These are phyloP conservation scores for Populus deltoides DNA, from an alignment of 345 rosid species.

Conservation along the genomic window DNA sequence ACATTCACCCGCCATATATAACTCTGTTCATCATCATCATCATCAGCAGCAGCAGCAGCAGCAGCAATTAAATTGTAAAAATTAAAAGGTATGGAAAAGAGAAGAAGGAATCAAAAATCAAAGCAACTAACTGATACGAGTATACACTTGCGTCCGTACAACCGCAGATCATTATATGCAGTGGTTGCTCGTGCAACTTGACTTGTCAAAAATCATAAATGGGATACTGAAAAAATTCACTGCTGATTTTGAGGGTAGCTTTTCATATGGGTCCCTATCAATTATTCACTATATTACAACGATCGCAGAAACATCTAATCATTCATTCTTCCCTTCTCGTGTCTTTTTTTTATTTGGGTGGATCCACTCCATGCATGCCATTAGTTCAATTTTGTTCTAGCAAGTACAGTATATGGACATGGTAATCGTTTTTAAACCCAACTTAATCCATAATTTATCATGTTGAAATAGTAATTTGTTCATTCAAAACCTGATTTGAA, in stretches of 20 bases:
- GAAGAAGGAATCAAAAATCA: no score
- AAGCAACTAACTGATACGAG: not conserved
- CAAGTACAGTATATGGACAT: no score
- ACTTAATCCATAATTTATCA: no score
- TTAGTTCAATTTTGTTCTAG: no score
- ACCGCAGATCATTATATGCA: constrained; percentile 15
- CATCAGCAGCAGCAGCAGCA: no score
- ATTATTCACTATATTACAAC: constrained; percentile 8
- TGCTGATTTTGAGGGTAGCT: constrained; percentile 10
- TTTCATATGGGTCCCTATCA: constrained; percentile 1
- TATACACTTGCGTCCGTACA: constrained; percentile 11
- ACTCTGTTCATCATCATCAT: no score
- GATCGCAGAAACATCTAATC: constrained; percentile 15
- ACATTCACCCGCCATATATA: no score
- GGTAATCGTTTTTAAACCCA: no score
- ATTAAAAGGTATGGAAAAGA: not conserved
- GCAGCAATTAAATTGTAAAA: no score
- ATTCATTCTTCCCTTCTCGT: constrained; percentile 12
- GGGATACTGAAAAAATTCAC: not conserved
- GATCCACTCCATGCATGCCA: not conserved
- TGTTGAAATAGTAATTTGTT: no score
- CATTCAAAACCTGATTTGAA: no score
- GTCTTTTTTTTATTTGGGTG: not conserved
- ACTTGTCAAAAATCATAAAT: constrained; percentile 18
- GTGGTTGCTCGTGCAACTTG: constrained; percentile 30